Evolutionary conservation across 192 early-diverging fungal species (phyloP).

Genomic region (Backusella tarrabulga): DNA sequence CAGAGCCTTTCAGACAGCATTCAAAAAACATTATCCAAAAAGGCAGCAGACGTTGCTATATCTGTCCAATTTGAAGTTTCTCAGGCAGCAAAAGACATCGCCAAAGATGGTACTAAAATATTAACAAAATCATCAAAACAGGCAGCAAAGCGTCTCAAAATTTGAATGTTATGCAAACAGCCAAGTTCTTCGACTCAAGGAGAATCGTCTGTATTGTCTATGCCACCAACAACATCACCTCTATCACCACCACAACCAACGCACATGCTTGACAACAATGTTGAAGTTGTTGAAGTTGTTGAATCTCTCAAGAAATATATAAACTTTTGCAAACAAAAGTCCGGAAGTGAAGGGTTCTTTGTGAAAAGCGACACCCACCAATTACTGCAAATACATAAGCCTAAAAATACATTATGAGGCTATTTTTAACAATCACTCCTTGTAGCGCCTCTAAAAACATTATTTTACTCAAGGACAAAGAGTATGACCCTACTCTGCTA

Average conservation of each 20-base stretch:
- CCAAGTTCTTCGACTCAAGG: neutral
- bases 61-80: slow-evolving; percentile 9
- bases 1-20: neutral
- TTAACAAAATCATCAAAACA: slow-evolving; percentile 11
- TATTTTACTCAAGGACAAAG: neutral
- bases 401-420: slow-evolving; percentile 13
- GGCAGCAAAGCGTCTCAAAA: slow-evolving; percentile 10
- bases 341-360: slow-evolving; percentile 3
- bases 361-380: neutral
- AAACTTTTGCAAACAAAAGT: slow-evolving; percentile 9
- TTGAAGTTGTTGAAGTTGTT: slow-evolving; percentile 5
- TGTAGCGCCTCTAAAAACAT: slow-evolving; percentile 10
- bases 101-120: slow-evolving; percentile 10
- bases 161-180: neutral
- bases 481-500: neutral
- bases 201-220: neutral
- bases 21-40: slow-evolving; percentile 12
- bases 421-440: slow-evolving; percentile 10
- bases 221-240: neutral
- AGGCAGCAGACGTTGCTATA: slow-evolving; percentile 7
- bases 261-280: slow-evolving; percentile 3
- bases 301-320: slow-evolving; percentile 3
- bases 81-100: slow-evolving; percentile 2
- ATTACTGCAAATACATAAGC: slow-evolving; percentile 13
- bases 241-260: slow-evolving; percentile 2